Evolutionary conservation across 768 basidiomycete species (phyloP).

Genomic region (Leccinum subgranulosum): DNA sequence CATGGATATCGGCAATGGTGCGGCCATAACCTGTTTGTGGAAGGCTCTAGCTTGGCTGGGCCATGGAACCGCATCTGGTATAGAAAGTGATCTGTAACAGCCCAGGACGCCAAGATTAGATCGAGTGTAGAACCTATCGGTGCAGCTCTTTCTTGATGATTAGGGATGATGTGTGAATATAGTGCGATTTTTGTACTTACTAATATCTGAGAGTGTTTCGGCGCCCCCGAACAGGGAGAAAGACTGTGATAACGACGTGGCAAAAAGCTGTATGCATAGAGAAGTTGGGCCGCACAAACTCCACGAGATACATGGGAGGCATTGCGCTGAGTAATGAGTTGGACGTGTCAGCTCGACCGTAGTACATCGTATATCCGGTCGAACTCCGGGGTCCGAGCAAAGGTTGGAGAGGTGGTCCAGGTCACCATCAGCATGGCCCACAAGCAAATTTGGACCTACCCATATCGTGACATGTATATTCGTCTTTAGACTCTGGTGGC

Average conservation of each 20-base stretch:
- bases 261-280: background rate
- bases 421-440: background rate
- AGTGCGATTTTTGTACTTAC: background rate
- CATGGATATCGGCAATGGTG: constrained; percentile 17
- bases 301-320: constrained; percentile 10
- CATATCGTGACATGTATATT: background rate
- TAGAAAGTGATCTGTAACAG: background rate
- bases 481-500: constrained; percentile 3
- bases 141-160: background rate
- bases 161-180: background rate
- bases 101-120: background rate
- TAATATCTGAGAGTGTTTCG: background rate
- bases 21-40: constrained; percentile 15
- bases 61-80: background rate
- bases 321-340: background rate
- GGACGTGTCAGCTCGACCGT: background rate
- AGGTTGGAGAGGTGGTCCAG: background rate
- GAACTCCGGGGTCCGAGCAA: background rate
- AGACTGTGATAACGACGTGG: too few relatives aligned
- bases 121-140: background rate
- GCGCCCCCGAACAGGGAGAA: background rate
- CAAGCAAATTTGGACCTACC: background rate
- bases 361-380: too few relatives aligned
- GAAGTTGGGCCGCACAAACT: constrained; percentile 23
- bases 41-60: background rate